A percentile compares a stretch with the other conserved stretches of the same genome.
Conservation (phyloP, 2,329 filamentous ascomycete genomes). For the Ophiognomonia clavigignenti-juglandacearum region DNA sequence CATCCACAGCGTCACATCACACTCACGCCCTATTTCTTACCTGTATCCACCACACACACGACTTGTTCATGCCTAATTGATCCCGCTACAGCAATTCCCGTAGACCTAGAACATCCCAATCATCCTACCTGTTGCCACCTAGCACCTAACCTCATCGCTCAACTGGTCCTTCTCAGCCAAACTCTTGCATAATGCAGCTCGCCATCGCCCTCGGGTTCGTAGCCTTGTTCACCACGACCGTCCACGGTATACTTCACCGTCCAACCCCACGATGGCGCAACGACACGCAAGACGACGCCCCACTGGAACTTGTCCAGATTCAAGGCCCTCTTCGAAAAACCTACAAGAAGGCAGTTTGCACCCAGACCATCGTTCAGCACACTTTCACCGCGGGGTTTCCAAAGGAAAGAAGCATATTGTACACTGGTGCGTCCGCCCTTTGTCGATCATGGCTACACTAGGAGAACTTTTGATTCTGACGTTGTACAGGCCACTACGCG, state of each 20-base stretch:
- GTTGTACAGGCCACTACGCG: constrained; percentile 50
- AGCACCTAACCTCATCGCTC: no score
- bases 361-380: constrained; percentile 60
- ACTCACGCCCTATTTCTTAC: no score
- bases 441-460: background rate
- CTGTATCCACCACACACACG: no score
- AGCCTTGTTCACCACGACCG: background rate
- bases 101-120: no score
- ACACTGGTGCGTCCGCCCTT: constrained; percentile 49
- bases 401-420: no score
- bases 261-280: constrained; percentile 12
- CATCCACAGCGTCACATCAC: background rate
- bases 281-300: constrained; percentile 20
- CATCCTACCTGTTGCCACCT: no score
- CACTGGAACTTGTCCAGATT: constrained; percentile 63
- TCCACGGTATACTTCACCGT: background rate
- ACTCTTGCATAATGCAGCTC: background rate
- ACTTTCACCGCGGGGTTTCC: constrained; percentile 68
- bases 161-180: no score
- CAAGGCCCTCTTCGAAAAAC: constrained; percentile 53
- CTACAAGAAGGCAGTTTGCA: constrained; percentile 32
- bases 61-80: no score
- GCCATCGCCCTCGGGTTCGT: background rate
- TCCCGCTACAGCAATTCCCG: no score
- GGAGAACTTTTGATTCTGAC: no score